A percentile compares a stretch with the other conserved stretches of the same genome.
phyloP scores from a whole-genome alignment of 2,329 filamentous ascomycete species.

The Apiospora rasikravindrae region DNA sequence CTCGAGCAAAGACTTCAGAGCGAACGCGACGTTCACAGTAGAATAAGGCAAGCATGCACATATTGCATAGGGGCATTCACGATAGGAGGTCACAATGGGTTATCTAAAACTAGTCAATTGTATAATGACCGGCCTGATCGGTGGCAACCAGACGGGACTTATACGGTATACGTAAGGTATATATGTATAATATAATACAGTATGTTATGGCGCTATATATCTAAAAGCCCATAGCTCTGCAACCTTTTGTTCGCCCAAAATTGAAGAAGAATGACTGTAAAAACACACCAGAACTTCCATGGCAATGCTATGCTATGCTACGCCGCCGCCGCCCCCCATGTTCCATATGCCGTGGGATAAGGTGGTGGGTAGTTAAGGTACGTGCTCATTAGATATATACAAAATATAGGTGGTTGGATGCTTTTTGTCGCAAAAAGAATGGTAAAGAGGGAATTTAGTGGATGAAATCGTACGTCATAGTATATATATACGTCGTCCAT shows the following conservation, averaged over 20 bases:
- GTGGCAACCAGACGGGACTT: not conserved
- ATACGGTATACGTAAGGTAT: not conserved
- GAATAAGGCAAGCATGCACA: not conserved
- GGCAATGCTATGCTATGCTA: conserved; percentile 11
- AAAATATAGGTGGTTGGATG: not conserved
- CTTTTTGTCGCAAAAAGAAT: not conserved
- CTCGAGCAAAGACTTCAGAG: conserved; percentile 60
- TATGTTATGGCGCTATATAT: not conserved
- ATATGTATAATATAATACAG: not conserved
- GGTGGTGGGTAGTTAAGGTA: conserved; percentile 4
- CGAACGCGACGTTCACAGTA: conserved; percentile 62
- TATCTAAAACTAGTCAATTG: not conserved
- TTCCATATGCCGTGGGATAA: conserved; percentile 6
- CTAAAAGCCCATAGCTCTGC: conserved; percentile 5
- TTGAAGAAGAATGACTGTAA: conserved; percentile 10
- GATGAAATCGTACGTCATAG: not conserved
- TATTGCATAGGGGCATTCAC: not conserved
- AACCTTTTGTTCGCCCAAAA: not conserved
- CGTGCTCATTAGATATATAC: conserved; percentile 16
- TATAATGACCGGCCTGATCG: not conserved
- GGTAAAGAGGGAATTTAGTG: not conserved
- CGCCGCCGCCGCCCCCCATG: not conserved
- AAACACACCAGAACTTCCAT: conserved; percentile 8
- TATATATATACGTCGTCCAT: not conserved
- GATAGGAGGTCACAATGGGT: not conserved